Evolutionary conservation across 139 green algal species (phyloP), one percentile per base, ranked within the genome.

Genomic region (Haematococcus sp.): DNA sequence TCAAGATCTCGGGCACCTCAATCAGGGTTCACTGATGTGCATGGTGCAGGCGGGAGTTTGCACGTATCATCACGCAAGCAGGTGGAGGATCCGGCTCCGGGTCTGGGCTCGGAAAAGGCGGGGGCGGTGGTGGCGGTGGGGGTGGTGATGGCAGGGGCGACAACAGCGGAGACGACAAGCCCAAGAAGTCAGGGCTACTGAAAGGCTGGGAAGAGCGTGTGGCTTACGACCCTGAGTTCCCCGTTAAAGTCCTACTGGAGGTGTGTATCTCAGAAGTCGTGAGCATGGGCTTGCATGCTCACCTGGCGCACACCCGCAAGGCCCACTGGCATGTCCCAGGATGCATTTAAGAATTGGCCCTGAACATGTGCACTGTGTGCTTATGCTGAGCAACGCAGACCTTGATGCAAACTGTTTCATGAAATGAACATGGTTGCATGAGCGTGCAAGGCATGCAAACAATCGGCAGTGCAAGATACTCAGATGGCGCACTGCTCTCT

Each of bases 231-330:
- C 85, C 93, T 1, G 79, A 94, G 71, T 98, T 98, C 75, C 74
- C 84, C 0, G 92, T 94, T 80, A 98, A 98, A 75, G 92, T 98
- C 4, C 49, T 93, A 25, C 82, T 97, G 20, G 93, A 98, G 83
- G 78, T n/a, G 32, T 17, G 19, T 15, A 56, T 3, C 1, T 7
- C 58, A 64, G 3, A n/a, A 2, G 34, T n/a, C 25, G 63, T 40
- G 34, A 32, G 20, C 40, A 40, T 40, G 64, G 22, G 16, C 34
- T 34, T 58, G 64, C 64, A 35, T 35, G 32, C 17, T n/a, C 19
- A 22, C 32, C 22, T 25, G 2, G 11, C 3, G 17, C 3, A 68
- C 30, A 30, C 43, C 30, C 15, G 31, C 30, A 9, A 1, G 16
- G 16, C 49, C 49, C 49, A n/a, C 19, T 19, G 19, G 19, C 16